phyloP scores from a whole-genome alignment of 257 asterid genomes.

The Solanum tarijense region DNA sequence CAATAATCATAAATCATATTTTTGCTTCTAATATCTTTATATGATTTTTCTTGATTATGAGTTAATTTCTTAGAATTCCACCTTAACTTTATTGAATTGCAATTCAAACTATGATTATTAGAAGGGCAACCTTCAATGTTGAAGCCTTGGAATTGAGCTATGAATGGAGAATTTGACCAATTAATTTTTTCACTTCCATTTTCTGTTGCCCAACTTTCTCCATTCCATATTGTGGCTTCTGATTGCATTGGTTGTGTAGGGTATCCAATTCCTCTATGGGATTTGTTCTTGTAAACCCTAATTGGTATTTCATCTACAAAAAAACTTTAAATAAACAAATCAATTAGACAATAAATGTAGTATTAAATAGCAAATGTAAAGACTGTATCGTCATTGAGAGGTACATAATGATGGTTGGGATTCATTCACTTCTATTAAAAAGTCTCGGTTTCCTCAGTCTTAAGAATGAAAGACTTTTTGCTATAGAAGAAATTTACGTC shows the following conservation, averaged over 20 bases:
- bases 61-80: neutral
- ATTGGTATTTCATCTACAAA: neutral
- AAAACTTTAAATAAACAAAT: neutral
- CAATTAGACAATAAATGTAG: neutral
- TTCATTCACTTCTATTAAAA: neutral
- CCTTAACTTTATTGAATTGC: conserved; percentile 2
- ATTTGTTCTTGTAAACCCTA: neutral
- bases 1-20: neutral
- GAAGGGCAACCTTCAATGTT: conserved; percentile 3
- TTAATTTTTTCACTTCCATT: conserved; percentile 2
- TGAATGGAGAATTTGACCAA: conserved; percentile 3
- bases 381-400: neutral
- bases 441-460: neutral
- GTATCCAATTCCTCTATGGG: neutral
- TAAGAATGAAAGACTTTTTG: neutral
- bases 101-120: neutral
- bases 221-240: conserved; percentile 8
- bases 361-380: neutral
- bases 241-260: conserved; percentile 8
- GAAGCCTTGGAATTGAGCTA: neutral
- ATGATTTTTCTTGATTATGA: neutral
- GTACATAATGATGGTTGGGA: neutral
- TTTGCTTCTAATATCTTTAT: neutral
- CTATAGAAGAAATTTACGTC: too few relatives aligned
- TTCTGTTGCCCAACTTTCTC: conserved; percentile 8